Evolutionary conservation across 768 basidiomycete species (phyloP).

Genomic region (Podaxis sp.): DNA sequence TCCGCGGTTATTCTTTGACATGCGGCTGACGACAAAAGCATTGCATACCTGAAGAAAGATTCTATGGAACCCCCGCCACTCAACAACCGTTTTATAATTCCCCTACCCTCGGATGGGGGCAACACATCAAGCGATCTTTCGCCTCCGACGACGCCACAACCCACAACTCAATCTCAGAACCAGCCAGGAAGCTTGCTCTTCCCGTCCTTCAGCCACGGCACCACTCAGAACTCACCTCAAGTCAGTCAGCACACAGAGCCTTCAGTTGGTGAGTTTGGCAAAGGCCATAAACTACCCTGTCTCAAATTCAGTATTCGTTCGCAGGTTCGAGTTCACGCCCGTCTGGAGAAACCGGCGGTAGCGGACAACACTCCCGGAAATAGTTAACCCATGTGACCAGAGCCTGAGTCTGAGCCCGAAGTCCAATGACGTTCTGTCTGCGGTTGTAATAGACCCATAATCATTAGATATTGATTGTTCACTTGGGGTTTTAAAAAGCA

Average conservation of each 20-base stretch:
- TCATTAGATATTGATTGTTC: no score
- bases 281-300: no score
- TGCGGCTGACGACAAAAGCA: background rate
- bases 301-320: background rate
- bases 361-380: background rate
- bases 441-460: no score
- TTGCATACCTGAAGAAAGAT: background rate
- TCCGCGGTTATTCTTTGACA: background rate
- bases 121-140: background rate
- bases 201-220: background rate
- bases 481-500: no score
- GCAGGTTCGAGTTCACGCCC: background rate
- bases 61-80: background rate
- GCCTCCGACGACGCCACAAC: background rate
- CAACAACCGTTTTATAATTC: constrained; percentile 12
- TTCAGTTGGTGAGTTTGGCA: background rate
- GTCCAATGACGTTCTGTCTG: no score
- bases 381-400: background rate
- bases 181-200: background rate
- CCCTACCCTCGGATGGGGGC: background rate
- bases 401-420: no score
- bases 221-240: background rate
- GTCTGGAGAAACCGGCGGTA: background rate
- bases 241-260: background rate
- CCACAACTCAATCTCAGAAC: background rate